These are phyloP conservation scores for Fusarium clavum DNA, from an alignment of 2,329 filamentous ascomycete genomes.

Conservation along the genomic window DNA sequence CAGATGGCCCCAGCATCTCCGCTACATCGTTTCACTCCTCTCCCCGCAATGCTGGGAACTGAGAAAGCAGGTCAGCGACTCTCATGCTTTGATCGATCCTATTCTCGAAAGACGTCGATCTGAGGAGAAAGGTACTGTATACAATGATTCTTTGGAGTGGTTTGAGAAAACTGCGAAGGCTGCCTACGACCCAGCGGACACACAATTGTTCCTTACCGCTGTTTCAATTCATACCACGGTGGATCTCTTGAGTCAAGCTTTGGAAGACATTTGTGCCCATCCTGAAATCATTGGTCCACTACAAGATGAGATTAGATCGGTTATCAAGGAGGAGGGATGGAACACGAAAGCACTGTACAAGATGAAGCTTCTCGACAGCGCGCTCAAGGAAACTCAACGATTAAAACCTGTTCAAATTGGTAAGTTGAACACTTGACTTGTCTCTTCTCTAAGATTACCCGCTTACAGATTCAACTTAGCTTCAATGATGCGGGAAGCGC, in stretches of 20 bases:
- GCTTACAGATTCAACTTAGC: neutral
- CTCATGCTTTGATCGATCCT: neutral
- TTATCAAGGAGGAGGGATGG: neutral
- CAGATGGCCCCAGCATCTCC: neutral
- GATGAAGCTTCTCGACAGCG: neutral
- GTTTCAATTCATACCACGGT: neutral
- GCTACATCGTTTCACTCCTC: neutral
- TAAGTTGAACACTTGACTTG: neutral
- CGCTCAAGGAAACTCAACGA: neutral
- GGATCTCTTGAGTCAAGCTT: neutral
- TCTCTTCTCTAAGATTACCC: neutral
- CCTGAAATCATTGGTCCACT: neutral
- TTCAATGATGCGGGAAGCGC: neutral
- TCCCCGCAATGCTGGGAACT: neutral
- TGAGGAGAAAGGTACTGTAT: neutral
- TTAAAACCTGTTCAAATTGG: neutral
- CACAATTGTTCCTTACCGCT: slow-evolving; percentile 63
- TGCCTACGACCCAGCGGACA: neutral
- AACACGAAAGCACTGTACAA: neutral
- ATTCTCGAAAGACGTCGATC: neutral
- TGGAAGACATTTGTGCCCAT: neutral
- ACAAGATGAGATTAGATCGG: neutral
- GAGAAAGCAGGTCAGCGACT: neutral
- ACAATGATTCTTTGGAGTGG: neutral
- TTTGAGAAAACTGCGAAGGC: neutral